A percentile compares a stretch with the other conserved stretches of the same genome.
phyloP scores from a whole-genome alignment of 306 rosid genomes.

The Vigna radiata region DNA sequence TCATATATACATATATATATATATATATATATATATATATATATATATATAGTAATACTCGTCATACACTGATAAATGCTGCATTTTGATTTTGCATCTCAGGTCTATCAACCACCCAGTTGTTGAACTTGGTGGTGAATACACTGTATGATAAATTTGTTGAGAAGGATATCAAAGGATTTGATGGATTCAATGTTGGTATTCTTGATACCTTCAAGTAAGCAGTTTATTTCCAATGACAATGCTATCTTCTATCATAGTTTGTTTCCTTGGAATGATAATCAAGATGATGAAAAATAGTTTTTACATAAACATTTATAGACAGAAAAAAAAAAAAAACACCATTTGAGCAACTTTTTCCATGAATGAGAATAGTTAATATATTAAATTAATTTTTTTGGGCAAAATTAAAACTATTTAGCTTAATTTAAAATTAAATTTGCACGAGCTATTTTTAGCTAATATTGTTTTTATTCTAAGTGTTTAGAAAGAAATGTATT shows the following conservation, averaged over 20 bases:
- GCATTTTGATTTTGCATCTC: constrained; percentile 37
- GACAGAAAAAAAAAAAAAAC: too few species aligned
- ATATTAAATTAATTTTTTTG: too few species aligned
- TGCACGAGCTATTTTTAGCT: too few species aligned
- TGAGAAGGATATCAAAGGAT: constrained; percentile 30
- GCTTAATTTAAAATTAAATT: too few species aligned
- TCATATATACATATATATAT: too few species aligned
- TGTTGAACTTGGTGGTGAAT: constrained; percentile 36
- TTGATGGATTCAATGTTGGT: constrained; percentile 51
- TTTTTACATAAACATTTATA: too few species aligned
- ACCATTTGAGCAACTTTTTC: too few species aligned
- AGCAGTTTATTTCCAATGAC: constrained; percentile 16
- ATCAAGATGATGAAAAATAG: not conserved
- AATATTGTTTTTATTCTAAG: too few species aligned
- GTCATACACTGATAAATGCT: constrained; percentile 7
- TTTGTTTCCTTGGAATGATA: not conserved
- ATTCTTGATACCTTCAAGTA: constrained; percentile 71
- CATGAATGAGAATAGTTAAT: too few species aligned
- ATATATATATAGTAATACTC: not conserved
- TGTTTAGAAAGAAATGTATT: too few species aligned
- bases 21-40: too few species aligned
- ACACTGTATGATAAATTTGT: constrained; percentile 44
- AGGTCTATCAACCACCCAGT: constrained; percentile 47
- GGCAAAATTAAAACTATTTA: too few species aligned
- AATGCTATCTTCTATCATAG: not conserved